Evolutionary conservation across 225 moss, liverwort and hornwort species (phyloP), one percentile per base, ranked within the genome.

Genomic region (Physcomitrellopsis africana): DNA sequence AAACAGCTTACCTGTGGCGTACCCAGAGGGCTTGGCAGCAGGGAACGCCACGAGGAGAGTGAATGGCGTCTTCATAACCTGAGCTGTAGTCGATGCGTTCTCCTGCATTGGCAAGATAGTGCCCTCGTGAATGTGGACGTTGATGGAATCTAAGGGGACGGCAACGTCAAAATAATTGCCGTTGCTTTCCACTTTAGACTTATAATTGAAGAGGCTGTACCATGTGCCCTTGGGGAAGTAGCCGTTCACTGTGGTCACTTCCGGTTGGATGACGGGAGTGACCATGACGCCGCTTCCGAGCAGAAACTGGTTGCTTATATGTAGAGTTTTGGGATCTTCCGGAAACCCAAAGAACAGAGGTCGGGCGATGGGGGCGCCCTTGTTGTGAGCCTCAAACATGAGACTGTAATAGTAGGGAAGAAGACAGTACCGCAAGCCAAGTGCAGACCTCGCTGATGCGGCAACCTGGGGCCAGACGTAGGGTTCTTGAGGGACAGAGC

Each of bases 341-440:
- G 89, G 89, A 43, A 89, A 89, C 10, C 76, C 63, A 51, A 89
- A 87, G 80, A 89, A 89, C 59, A 89, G 81, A 0, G 89, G 88
- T 0, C 95, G 77, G 0, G 92, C 91, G 3, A 95, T 91, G 0
- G 93, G 95, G 12, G 83, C 81, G 3, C 95, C 93, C 5, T 75
- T 75, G 65, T 75, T 91, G 81, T 93, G 93, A 1, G 95, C 86
- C 73, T 95, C 93, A 53, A 88, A 91, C 65, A 91, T 80, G 52
- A 93, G 89, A 49, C 83, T 91, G 86, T 95, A 95, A 32, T 89
- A 69, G 69, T 76, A 76, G 0, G 95, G 95, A 10, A 95, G 81
- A 26, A 95, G 82, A 26, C 89, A 89, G 72, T 95, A 95, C 3
- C 95, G 89, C 37, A 95, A 73, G 0, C 71, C 82, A 1, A 95